Evolutionary conservation across 1,139 yeast genomes (phyloP), one percentile per base, ranked within the genome.

Genomic region (Pneumocystis carinii): DNA sequence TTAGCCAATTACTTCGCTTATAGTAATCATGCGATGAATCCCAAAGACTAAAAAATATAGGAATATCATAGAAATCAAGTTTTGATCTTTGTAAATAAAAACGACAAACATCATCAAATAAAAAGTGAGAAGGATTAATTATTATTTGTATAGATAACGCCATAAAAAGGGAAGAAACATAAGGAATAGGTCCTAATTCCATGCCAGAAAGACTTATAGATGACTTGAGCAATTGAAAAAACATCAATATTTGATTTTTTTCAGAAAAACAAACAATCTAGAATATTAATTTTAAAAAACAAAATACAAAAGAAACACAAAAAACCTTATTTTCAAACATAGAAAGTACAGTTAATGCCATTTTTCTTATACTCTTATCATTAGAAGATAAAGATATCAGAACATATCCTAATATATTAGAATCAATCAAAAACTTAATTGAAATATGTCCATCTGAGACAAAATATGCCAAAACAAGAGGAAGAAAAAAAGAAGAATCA

Each of bases 401-500:
- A n/a, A 63, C 59, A 17, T 61, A 62, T 27, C 66, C 66, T 15
- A 56, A 59, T 17, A 62, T 62, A 39, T 60, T 62, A 39, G 61
- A 55, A 32, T 64, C 63, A 24, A 64, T 39, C 38, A 64, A 48
- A 48, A 24, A 48, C n/a, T 19, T 48, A 48, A 48, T 39, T 37
- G 58, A 42, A 39, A 55, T 27, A 39, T 62, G 60, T 39, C 61
- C 56, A 58, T 62, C 61, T 7, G 55, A 55, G 38, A 48, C n/a
- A 55, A 61, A n/a, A 59, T 29, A 64, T 29, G 61, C 61, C 14
- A 62, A 58, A 36, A 68, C 48, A 19, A 63, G 60, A n/a, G 70
- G 66, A 37, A 68, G 53, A 41, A 63, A 48, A 42, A 62, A 66
- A n/a, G 61, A 62, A 6, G 68, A 64, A 39, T 67, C 67, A 48